A percentile compares a stretch with the other conserved stretches of the same genome.
Evolutionary conservation across 352 stramenopile genomes (phyloP).

Genomic region (Blastocystis sp.): DNA sequence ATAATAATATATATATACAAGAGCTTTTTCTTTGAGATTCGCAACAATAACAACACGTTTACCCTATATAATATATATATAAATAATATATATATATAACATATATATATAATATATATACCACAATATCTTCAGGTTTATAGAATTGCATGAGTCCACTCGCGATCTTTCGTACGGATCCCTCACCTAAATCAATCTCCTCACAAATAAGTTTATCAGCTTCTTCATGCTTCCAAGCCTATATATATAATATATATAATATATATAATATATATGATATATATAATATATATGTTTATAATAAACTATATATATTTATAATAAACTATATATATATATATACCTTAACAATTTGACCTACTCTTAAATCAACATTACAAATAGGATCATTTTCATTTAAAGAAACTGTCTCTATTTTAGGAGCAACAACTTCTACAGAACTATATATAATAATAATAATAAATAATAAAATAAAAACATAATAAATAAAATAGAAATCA

Average conservation of each 20-base stretch:
- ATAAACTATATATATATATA: too few relatives aligned
- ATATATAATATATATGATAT: too few relatives aligned
- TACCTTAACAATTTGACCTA: constrained; percentile 29
- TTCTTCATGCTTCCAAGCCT: constrained; percentile 19
- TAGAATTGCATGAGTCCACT: constrained; percentile 11
- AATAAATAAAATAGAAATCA: too few relatives aligned
- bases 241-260: too few relatives aligned
- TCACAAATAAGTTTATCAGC: constrained; percentile 31
- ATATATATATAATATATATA: constrained; percentile 2
- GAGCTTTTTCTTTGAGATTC: constrained; percentile 21
- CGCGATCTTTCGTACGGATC: constrained; percentile 10
- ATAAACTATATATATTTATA: too few relatives aligned
- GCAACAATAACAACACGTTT: constrained; percentile 14
- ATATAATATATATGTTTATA: too few relatives aligned
- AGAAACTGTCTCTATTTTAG: background rate
- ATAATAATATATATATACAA: too few relatives aligned
- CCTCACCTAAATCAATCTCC: constrained; percentile 17
- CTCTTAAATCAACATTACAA: constrained; percentile 6
- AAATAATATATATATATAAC: background rate
- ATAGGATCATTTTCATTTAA: constrained; percentile 14
- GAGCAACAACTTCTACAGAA: background rate
- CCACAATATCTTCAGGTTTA: constrained; percentile 4
- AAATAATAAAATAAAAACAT: too few relatives aligned
- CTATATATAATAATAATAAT: background rate
- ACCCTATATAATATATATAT: constrained; percentile 9